Base-by-base conservation (phyloP, 441 rosid species). In the Croton setiger region DNA sequence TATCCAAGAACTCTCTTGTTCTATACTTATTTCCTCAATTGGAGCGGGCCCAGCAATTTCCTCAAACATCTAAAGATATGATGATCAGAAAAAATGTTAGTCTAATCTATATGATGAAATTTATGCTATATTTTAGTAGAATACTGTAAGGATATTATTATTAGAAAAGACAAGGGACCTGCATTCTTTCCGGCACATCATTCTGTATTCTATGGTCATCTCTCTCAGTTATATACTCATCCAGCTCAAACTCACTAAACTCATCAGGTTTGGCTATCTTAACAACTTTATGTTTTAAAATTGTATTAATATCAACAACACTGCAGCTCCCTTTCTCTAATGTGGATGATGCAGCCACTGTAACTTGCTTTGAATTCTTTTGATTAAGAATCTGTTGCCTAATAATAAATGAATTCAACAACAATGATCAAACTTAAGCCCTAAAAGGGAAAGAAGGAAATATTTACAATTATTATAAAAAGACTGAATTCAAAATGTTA, bases 141-240 rank as follows among this genome's bases (percentile, higher is more conserved):
- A 27, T 11, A 57, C 63, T 9, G 11, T 14, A 43, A 56, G 20
- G 51, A 9, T n/a, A 39, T 60, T 10, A 39, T 49, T 23, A 48
- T 37, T 47, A 61, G 51, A 10, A 54, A 63, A 1, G 17, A 27
- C 60, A 60, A 43, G 7, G 11, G 18, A 91, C 97, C 94, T 89
- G 97, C 84, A 88, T 85, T 76, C 96, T 82, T 79, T 91, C 97
- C 11, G 96, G 96, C 68, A 89, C 70, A 81, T 91, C 92, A 75
- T 74, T 77, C 69, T 78, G 75, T 23, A 88, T 84, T 56, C 86
- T 85, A 75, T 81, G 77, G 59, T 86, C 88, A 78, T 87, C 91
- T 82, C 81, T 86, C 76, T 76, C 88, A 3, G 88, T 83, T 89
- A 87, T 84, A 71, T 83, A 88, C 82, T 89, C 86, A 64, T 89